phyloP scores from a whole-genome alignment of 2,329 filamentous ascomycete genomes.

The Trichoderma hamatum region DNA sequence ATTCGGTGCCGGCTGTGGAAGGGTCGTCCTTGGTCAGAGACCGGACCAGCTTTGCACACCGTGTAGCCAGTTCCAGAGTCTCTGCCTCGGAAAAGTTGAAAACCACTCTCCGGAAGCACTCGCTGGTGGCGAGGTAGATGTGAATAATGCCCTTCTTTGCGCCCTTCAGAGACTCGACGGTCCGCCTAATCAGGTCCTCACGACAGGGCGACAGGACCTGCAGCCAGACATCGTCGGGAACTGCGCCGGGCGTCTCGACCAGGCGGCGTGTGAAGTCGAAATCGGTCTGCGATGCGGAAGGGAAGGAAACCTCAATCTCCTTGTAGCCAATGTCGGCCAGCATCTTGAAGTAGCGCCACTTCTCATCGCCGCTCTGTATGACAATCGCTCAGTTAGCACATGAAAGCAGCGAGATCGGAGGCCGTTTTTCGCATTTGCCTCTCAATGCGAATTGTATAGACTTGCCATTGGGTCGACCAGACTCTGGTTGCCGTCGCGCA shows the following conservation, averaged over 20 bases:
- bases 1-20: constrained; percentile 60
- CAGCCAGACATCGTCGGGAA: constrained; percentile 87
- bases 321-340: constrained; percentile 91
- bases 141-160: constrained; percentile 94
- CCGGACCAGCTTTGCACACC: constrained; percentile 82
- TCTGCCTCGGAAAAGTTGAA: constrained; percentile 87
- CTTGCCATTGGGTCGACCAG: constrained; percentile 89
- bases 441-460: neutral
- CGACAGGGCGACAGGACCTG: constrained; percentile 93
- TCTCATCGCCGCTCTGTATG: constrained; percentile 83
- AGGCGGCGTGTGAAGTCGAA: constrained; percentile 91
- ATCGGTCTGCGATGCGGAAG: constrained; percentile 91
- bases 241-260: constrained; percentile 78
- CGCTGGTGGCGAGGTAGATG: constrained; percentile 93
- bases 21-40: constrained; percentile 85
- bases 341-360: constrained; percentile 95
- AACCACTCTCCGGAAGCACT: constrained; percentile 90
- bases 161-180: constrained; percentile 84
- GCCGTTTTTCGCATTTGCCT: too few species aligned
- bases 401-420: neutral
- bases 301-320: constrained; percentile 96
- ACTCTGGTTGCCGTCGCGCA: constrained; percentile 90
- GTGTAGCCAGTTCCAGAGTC: constrained; percentile 77
- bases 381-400: neutral
- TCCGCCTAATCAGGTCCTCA: constrained; percentile 85